Percentiles rank a stretch among this genome's conserved stretches.
Conservation (phyloP, 179 eudicot species). For the Silene noctiflora region DNA sequence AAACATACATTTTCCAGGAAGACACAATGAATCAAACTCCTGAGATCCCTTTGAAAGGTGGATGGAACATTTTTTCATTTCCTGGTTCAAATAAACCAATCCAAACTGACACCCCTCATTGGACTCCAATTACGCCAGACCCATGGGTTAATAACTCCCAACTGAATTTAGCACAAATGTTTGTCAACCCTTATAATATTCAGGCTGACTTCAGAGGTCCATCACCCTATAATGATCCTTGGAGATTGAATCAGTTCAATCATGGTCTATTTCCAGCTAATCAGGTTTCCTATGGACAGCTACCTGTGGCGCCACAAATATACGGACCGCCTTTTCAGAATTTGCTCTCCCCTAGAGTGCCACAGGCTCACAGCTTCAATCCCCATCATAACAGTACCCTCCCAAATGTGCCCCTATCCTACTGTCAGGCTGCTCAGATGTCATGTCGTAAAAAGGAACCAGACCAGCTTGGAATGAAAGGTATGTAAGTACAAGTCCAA, state of each 20-base stretch:
- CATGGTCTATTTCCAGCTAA: constrained; percentile 9
- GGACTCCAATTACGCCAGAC: constrained; percentile 6
- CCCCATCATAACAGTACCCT: constrained; percentile 15
- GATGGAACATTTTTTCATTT: not conserved
- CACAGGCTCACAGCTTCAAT: constrained; percentile 16
- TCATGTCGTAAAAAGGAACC: constrained; percentile 19
- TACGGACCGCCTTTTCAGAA: constrained; percentile 14
- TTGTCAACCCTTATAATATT: constrained; percentile 18
- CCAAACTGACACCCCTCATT: constrained; percentile 15
- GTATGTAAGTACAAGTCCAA: constrained; percentile 10
- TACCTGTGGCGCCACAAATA: constrained; percentile 12
- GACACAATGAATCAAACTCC: constrained; percentile 7
- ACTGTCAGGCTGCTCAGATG: constrained; percentile 20
- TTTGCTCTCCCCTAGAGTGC: constrained; percentile 3
- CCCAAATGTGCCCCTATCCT: constrained; percentile 17
- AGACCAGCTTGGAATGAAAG: constrained; percentile 18
- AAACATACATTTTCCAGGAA: constrained; percentile 29
- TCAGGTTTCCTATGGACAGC: constrained; percentile 10
- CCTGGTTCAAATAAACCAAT: constrained; percentile 14
- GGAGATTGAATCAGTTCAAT: constrained; percentile 13
- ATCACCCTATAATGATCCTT: constrained; percentile 15
- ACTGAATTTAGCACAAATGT: constrained; percentile 10
- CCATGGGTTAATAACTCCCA: constrained; percentile 21
- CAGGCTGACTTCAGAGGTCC: constrained; percentile 18
- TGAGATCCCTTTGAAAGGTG: constrained; percentile 16